Conservation (phyloP, 192 early-diverging fungal genomes). For the Coemansia nantahalensis region DNA sequence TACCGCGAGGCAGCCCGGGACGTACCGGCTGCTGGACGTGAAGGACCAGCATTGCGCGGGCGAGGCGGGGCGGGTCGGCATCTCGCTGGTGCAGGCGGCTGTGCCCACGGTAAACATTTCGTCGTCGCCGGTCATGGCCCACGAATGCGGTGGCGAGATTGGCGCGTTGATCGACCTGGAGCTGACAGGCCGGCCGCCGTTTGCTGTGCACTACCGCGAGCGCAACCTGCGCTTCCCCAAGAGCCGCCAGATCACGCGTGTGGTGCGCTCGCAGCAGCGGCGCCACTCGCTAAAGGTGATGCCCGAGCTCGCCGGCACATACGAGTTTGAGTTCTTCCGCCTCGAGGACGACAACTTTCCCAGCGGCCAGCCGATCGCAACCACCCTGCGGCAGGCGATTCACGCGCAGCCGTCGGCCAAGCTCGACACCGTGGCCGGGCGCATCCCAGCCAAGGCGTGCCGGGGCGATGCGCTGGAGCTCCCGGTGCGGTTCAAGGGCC, state of each 20-base stretch:
- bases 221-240: slow-evolving; percentile 34
- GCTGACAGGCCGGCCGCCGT: slow-evolving; percentile 44
- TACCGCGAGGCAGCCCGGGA: slow-evolving; percentile 20
- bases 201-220: slow-evolving; percentile 43
- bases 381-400: slow-evolving; percentile 23
- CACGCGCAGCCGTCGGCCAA: slow-evolving; percentile 49
- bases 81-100: slow-evolving; percentile 27
- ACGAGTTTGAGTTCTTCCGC: slow-evolving; percentile 44
- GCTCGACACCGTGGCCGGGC: slow-evolving; percentile 15
- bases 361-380: slow-evolving; percentile 28
- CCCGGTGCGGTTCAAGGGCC: slow-evolving; percentile 54
- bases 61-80: slow-evolving; percentile 4
- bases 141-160: slow-evolving; percentile 48
- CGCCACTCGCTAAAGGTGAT: slow-evolving; percentile 29
- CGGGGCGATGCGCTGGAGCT: slow-evolving; percentile 31
- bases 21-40: slow-evolving; percentile 29
- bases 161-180: slow-evolving; percentile 42
- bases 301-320: slow-evolving; percentile 41
- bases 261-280: slow-evolving; percentile 34
- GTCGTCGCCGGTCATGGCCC: slow-evolving; percentile 42
- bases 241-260: slow-evolving; percentile 16
- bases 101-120: slow-evolving; percentile 24
- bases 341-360: slow-evolving; percentile 51
- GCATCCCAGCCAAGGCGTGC: slow-evolving; percentile 14
- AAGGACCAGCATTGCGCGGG: slow-evolving; percentile 34